Evolutionary conservation across 106 monocot genomes (phyloP).

Genomic region (Xerophyta viscosa): DNA sequence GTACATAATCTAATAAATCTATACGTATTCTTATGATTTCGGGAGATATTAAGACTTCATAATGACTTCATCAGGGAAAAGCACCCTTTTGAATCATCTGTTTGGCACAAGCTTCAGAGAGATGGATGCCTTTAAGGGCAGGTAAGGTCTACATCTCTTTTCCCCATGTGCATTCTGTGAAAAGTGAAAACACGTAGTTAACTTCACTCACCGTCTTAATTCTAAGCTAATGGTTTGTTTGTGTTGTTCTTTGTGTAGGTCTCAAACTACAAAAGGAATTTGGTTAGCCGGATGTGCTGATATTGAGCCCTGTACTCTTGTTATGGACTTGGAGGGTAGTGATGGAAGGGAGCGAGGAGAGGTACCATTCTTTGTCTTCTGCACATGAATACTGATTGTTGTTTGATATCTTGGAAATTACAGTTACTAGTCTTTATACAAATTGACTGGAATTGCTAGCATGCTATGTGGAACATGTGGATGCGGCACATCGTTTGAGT

Average conservation of each 20-base stretch:
- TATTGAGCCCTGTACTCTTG: constrained; percentile 86
- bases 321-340: constrained; percentile 96
- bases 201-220: background rate
- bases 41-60: background rate
- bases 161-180: too few relatives aligned
- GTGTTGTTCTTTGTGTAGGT: constrained; percentile 46
- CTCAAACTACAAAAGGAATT: constrained; percentile 93
- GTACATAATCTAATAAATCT: too few relatives aligned
- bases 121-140: constrained; percentile 90
- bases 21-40: background rate
- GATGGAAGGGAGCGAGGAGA: constrained; percentile 97
- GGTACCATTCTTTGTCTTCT: constrained; percentile 37
- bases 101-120: constrained; percentile 83
- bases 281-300: constrained; percentile 72
- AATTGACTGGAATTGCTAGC: too few relatives aligned
- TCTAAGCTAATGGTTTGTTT: background rate
- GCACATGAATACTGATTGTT: too few relatives aligned
- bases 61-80: constrained; percentile 57
- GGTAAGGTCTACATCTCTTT: constrained; percentile 33
- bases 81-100: constrained; percentile 93
- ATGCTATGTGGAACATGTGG: too few relatives aligned
- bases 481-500: too few relatives aligned
- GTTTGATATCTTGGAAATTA: too few relatives aligned
- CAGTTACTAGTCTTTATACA: too few relatives aligned
- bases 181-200: background rate